A percentile compares a stretch with the other conserved stretches of the same genome.
Evolutionary conservation across 108 stramenopile genomes (phyloP).

Genomic region (Skeletonema costatum): DNA sequence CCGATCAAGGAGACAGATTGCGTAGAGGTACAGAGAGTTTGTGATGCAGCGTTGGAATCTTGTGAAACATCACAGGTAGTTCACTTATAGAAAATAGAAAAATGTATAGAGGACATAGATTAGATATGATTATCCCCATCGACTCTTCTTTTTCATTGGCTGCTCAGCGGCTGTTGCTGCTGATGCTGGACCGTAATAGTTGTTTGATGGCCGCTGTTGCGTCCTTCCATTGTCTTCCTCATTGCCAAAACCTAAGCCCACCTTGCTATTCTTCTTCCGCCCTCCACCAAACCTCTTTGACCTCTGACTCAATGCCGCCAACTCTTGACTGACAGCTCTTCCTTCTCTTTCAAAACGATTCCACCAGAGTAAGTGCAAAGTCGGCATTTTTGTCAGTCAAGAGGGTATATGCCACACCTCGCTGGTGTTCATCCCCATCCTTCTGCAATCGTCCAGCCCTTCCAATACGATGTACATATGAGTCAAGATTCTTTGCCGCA

Average conservation of each 20-base stretch:
- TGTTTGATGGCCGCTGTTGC: too few species aligned
- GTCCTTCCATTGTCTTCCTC: neutral
- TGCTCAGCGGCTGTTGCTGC: neutral
- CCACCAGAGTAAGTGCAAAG: constrained; percentile 66
- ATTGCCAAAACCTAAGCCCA: constrained; percentile 48
- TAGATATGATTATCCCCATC: constrained; percentile 5
- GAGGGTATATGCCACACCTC: constrained; percentile 80
- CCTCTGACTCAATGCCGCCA: constrained; percentile 46
- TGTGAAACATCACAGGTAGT: constrained; percentile 39
- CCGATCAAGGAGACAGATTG: constrained; percentile 58
- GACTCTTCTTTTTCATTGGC: constrained; percentile 13
- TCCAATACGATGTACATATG: constrained; percentile 96
- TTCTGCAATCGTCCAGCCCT: constrained; percentile 94
- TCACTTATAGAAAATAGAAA: neutral
- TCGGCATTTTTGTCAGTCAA: constrained; percentile 71
- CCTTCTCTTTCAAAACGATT: constrained; percentile 79
- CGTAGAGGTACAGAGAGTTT: constrained; percentile 62
- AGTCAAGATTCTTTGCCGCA: constrained; percentile 91
- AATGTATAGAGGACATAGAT: neutral
- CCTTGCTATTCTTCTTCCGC: constrained; percentile 45
- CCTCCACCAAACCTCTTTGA: constrained; percentile 46
- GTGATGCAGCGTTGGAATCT: constrained; percentile 62
- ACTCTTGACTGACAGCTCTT: constrained; percentile 55
- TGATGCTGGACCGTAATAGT: constrained; percentile 5
- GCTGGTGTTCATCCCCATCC: constrained; percentile 59